Conservation (phyloP, 2,329 filamentous ascomycete species). For the Aspergillus flavus region DNA sequence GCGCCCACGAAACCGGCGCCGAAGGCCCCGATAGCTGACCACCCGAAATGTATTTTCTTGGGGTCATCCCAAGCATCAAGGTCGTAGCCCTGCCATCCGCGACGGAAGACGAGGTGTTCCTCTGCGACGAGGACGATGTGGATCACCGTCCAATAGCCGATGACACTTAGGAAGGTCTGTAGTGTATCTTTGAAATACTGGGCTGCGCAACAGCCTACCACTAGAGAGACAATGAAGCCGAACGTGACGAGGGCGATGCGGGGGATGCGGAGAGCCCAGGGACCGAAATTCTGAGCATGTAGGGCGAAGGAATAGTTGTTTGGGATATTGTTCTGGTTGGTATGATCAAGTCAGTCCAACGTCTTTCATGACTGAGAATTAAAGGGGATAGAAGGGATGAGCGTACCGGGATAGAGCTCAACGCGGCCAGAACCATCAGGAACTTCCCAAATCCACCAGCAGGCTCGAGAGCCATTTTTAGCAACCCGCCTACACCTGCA, state of each 20-base stretch:
- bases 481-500: constrained; percentile 33
- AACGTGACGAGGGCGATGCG: constrained; percentile 37
- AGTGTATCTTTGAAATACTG: constrained; percentile 39
- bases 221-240: constrained; percentile 35
- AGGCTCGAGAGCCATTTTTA: constrained; percentile 35
- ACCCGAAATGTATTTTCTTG: constrained; percentile 34
- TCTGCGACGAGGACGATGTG: constrained; percentile 37
- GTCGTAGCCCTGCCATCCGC: constrained; percentile 36
- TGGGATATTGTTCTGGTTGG: constrained; percentile 38
- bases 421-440: constrained; percentile 34
- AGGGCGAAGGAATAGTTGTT: constrained; percentile 43
- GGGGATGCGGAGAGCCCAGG: constrained; percentile 36
- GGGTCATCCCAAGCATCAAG: constrained; percentile 36
- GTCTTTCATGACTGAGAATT: no score
- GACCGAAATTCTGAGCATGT: constrained; percentile 38
- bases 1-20: constrained; percentile 36
- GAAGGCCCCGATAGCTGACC: constrained; percentile 38
- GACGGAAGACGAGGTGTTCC: constrained; percentile 40
- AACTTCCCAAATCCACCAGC: constrained; percentile 41
- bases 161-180: constrained; percentile 50
- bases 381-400: background rate
- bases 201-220: constrained; percentile 38
- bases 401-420: constrained; percentile 37
- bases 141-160: constrained; percentile 54
- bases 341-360: background rate